Evolutionary conservation across 2,329 filamentous ascomycete species (phyloP), one percentile per base, ranked within the genome.

Genomic region (Fusarium circinatum): DNA sequence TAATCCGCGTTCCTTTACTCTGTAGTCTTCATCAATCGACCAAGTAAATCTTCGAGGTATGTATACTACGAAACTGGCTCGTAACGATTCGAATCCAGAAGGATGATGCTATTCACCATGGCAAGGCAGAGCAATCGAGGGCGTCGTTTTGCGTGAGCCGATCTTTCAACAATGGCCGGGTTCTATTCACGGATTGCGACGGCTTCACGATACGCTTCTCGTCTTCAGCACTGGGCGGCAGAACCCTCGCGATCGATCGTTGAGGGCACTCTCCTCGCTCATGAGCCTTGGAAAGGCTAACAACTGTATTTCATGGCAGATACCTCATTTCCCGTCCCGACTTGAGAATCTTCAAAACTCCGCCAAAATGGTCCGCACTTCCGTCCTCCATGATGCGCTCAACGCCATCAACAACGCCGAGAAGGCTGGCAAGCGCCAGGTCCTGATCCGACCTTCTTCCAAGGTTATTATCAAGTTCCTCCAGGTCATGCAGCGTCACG

Each of bases 381-480:
- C 95, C 86, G 96, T 98, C 84, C 95, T 99, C 87, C 97, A 98
- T 91, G 96, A 99, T 93, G 95, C 94, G 85, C 93, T 98, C 83
- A 98, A 98, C 87, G 90, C 92, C 90, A 98, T 99, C 93, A 99
- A 99, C 95, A 99, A 99, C 88, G 96, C 96, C 90, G 97, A 99
- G 92, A 98, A 99, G 93, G 90, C 94, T 82, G 96, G 96, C 89
- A 98, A 98, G 93, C 95, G 96, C 84, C 96, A 99, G 90, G 96
- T 98, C 85, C 84, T 99, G 86, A 98, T 99, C 91, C 92, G 95
- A 83, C 96, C 97, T 81, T 93, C 91, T 86, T 98, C 96, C 87
- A 99, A 99, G 94, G 96, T 99, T 90, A 99, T 99, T 83, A 89
- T 97, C 90, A 98, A 98, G 92, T 99, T 98, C 92, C 90, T 99